These are phyloP conservation scores for Juglanconis oblonga DNA, from an alignment of 2,329 filamentous ascomycete species.

Conservation along the genomic window DNA sequence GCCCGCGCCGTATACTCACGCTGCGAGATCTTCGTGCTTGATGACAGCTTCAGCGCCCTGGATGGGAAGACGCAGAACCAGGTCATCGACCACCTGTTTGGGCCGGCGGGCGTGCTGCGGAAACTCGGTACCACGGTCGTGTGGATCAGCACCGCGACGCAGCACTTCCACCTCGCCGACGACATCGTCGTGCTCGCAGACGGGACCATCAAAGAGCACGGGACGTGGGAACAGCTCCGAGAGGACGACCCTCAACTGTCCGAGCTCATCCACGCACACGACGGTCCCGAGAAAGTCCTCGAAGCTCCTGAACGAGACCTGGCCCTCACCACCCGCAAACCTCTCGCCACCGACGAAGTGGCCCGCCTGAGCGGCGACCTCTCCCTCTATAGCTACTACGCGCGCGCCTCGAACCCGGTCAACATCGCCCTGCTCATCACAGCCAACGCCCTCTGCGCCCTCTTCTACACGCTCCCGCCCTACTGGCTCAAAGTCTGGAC, in stretches of 20 bases:
- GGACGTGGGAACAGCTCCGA: slow-evolving; percentile 35
- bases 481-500: slow-evolving; percentile 41
- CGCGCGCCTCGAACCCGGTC: slow-evolving; percentile 24
- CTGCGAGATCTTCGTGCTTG: slow-evolving; percentile 29
- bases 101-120: slow-evolving; percentile 27
- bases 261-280: slow-evolving; percentile 27
- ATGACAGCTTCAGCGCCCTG: slow-evolving; percentile 35
- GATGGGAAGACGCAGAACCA: slow-evolving; percentile 31
- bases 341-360: background rate
- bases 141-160: slow-evolving; percentile 31
- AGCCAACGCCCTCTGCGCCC: slow-evolving; percentile 26
- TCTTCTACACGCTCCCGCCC: slow-evolving; percentile 35
- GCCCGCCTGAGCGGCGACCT: slow-evolving; percentile 30
- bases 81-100: slow-evolving; percentile 30
- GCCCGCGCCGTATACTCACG: slow-evolving; percentile 33
- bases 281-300: background rate
- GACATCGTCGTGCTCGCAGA: slow-evolving; percentile 38
- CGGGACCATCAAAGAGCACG: slow-evolving; percentile 35
- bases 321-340: background rate
- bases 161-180: slow-evolving; percentile 38
- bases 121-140: slow-evolving; percentile 29
- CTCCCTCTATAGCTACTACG: slow-evolving; percentile 36
- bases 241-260: slow-evolving; percentile 29
- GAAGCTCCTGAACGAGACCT: background rate
- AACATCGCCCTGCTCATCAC: slow-evolving; percentile 27